Conservation (phyloP, 2,329 filamentous ascomycete species). For the Neofusicoccum kwambonambiense region DNA sequence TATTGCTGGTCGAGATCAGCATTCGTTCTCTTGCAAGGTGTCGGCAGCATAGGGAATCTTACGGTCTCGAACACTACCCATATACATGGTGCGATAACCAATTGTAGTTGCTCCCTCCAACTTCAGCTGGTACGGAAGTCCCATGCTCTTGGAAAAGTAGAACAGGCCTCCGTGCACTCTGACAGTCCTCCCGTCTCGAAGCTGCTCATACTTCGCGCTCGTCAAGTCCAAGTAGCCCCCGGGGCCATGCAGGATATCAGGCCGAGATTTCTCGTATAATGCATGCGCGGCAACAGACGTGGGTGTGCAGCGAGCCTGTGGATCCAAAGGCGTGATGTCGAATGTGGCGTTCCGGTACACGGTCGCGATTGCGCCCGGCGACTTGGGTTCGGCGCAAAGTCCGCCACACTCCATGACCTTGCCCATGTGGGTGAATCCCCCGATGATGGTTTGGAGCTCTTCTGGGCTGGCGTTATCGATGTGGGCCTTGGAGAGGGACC, state of each 20-base stretch:
- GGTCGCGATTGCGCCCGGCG: conserved; percentile 42
- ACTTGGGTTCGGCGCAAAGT: conserved; percentile 50
- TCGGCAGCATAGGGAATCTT: neutral
- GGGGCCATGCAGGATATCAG: neutral
- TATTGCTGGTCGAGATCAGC: neutral
- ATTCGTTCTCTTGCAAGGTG: no score
- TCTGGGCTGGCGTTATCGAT: no score
- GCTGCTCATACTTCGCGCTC: neutral
- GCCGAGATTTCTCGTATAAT: neutral
- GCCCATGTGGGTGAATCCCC: conserved; percentile 47
- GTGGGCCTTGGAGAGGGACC: neutral
- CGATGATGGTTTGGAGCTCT: neutral
- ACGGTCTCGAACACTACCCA: conserved; percentile 48
- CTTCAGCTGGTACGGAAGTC: conserved; percentile 47
- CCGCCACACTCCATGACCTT: conserved; percentile 57
- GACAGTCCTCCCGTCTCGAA: neutral
- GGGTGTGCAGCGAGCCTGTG: conserved; percentile 24
- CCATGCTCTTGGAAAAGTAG: conserved; percentile 20
- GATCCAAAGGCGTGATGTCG: conserved; percentile 46
- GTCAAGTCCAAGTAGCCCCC: neutral
- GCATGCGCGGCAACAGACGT: neutral
- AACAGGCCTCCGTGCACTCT: neutral
- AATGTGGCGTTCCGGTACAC: conserved; percentile 47
- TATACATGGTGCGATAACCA: conserved; percentile 48
- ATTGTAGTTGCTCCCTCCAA: conserved; percentile 47